Evolutionary conservation across 140 eudicot species (phyloP), one percentile per base, ranked within the genome.

Genomic region (Flaveria floridana): DNA sequence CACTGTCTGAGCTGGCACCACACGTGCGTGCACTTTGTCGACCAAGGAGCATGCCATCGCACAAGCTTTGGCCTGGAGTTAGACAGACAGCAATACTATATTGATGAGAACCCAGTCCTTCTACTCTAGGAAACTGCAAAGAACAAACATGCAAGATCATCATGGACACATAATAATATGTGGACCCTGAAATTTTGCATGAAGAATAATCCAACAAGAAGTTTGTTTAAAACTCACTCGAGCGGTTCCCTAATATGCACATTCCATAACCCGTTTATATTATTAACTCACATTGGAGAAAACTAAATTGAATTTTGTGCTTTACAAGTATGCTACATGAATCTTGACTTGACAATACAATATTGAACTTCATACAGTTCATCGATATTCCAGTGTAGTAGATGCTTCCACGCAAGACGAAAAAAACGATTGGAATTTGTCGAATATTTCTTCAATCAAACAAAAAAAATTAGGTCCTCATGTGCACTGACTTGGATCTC

Each of bases 1-100:
- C 76, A 26, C 53, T 52, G 28, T 72, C 82, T 19, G 94, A 81
- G 77, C 81, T 82, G 79, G 74, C 77, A 25, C 98, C 98, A 76
- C 85, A 70, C 3, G 98, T 93, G 64, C 97, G 98, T 39, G 94
- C 96, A 83, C 85, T 85, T 79, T 93, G 98, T 70, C 87, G 85
- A 63, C 82, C 84, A 69, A 86, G 83, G 78, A 72, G 79, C 66
- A 84, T 41, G 71, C 78, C 82, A 52, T 77, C 77, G n/a, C 80
- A 50, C 62, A 66, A 74, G 65, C 79, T 82, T 79, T 85, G 87
- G 18, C 82, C 82, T 44, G 79, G 79, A 34, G 83, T 78, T 73
- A 93, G 78, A 66, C 87, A 90, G 57, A 93, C 81, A 15, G 89
- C 88, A 52, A 90, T 84, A 65, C 87, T 77, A 79, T 83, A 93